Base-by-base conservation (phyloP, 2,329 filamentous ascomycete species). In the Pseudogymnoascus sp. region DNA sequence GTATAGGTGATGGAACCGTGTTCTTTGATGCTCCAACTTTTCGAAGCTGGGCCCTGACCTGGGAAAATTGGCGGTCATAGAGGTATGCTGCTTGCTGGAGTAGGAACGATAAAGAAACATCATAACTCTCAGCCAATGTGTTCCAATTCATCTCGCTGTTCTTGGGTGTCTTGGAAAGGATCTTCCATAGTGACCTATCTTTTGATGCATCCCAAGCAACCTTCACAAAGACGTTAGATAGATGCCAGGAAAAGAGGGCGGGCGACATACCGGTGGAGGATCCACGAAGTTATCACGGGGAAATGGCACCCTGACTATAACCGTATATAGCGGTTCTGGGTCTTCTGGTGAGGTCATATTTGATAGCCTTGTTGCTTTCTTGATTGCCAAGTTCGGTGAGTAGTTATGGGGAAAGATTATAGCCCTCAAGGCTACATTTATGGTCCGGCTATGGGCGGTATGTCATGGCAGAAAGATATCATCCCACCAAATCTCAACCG, bases 81-180 rank as follows among this genome's bases (percentile, higher is more conserved):
- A 97, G 84, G 84, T 92, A 96, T 74, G 91, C 92, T 67, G 92
- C 92, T 76, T 99, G 92, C 73, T 96, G 91, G 14, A 97, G 84
- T 33, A 99, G 82, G 72, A 97, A 97, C 42, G 91, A 83, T 64
- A 96, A 85, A 26, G 90, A 88, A 19, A 97, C 93, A 66, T 93
- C 84, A 75, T 97, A 96, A 35, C 33, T 64, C 56, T 71, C 68
- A 70, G 70, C 65, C 44, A 59, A 24, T 19, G 2, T 11, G 56
- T 74, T 79, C 96, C 93, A 99, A 74, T 97, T 86, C 72, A 97
- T 86, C 72, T 96, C 89, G 64, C 82, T 83, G 61, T 86, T 89
- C 72, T 91, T 91, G 1, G 90, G 86, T 33, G 88, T 86, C 65
- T 87, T 87, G 0, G 92, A 96, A 5, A 97, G 83, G 61, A 96